A percentile compares a stretch with the other conserved stretches of the same genome.
phyloP scores from a whole-genome alignment of 257 asterid species.

The Solanum lycopersicoides region DNA sequence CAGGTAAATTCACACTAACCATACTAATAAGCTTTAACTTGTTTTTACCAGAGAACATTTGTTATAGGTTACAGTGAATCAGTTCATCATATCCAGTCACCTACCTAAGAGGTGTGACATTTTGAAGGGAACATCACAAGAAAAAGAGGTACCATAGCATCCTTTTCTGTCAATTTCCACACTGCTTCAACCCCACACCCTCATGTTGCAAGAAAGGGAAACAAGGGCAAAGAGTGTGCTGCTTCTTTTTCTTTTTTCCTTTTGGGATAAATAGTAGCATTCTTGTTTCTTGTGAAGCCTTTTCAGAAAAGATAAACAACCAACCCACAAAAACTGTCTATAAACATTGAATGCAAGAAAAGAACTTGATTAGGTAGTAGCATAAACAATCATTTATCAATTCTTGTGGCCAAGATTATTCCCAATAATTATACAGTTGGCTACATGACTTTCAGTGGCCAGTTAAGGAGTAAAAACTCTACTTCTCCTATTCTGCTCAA shows the following conservation, averaged over 20 bases:
- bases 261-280: background rate
- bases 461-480: background rate
- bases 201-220: background rate
- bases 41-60: background rate
- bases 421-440: background rate
- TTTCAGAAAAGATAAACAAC: background rate
- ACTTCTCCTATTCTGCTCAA: background rate
- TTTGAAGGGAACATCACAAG: background rate
- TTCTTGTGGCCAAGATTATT: background rate
- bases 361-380: background rate
- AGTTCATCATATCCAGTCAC: background rate
- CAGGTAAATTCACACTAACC: background rate
- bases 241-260: background rate
- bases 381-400: background rate
- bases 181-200: background rate
- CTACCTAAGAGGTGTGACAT: background rate
- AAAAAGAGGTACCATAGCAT: background rate
- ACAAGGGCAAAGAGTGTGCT: background rate
- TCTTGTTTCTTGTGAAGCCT: background rate
- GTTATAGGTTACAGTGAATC: background rate
- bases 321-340: background rate
- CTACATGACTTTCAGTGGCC: background rate
- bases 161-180: background rate
- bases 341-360: constrained; percentile 1
- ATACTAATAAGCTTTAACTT: background rate